Base-by-base conservation (phyloP, 441 rosid species). In the Breynia disticha region DNA sequence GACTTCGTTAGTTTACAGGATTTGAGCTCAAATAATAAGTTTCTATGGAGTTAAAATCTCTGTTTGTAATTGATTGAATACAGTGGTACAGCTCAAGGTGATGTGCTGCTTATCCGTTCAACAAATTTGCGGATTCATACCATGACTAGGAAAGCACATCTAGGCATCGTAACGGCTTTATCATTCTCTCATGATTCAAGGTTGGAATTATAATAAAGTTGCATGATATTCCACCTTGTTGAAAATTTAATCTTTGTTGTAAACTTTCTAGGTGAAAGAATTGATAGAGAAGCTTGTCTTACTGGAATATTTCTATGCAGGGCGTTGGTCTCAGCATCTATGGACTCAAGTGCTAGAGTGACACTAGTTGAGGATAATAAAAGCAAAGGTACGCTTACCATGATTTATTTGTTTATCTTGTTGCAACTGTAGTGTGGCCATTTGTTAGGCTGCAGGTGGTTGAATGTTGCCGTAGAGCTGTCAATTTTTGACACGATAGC, bases 311-410 rank as follows among this genome's bases (percentile, higher is more conserved):
- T 28, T 28, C 35, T 28, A 67, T 72, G 43, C 71, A 89, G 99
- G 86, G 78, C 86, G 46, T 63, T 89, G 74, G 68, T 82, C 45
- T 89, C 97, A 20, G 89, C 79, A 57, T 94, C 97, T 39, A 62
- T 94, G 73, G 99, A 90, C 75, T 87, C 97, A 4, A 94, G 97
- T 70, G 97, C 81, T 57, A 79, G 95, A 60, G 75, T 90, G 60
- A 94, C 91, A 2, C 47, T 61, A 50, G 73, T 89, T 32, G 71
- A 79, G 60, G 72, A 76, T 43, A 61, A 69, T 60, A 70, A 63
- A 62, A 66, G 63, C 1, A 82, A 90, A 75, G 77, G 60, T 50
- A 35, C 50, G 32, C 18, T 55, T 43, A 3, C 19, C 32, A 24
- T 43, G 3, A 12, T 56, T 35, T 32, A 46, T 11, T 15, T 19